phyloP scores from a whole-genome alignment of 1,139 yeast genomes.

The Yamadazyma epiphylla region DNA sequence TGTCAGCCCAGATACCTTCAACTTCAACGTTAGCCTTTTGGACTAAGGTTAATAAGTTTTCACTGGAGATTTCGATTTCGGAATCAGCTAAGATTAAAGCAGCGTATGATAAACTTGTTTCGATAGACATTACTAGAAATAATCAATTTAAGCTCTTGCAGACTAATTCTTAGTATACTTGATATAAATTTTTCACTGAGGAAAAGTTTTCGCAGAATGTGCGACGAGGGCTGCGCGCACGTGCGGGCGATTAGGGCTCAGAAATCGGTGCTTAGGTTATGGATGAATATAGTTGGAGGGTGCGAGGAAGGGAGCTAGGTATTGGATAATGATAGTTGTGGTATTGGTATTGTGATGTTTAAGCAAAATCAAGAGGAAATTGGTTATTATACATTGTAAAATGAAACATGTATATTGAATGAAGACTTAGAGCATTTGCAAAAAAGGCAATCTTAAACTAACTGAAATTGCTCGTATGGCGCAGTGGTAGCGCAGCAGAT shows the following conservation, averaged over 20 bases:
- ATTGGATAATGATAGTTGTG: too few species aligned
- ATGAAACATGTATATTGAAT: too few species aligned
- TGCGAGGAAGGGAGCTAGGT: too few species aligned
- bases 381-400: too few species aligned
- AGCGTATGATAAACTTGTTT: slow-evolving; percentile 84
- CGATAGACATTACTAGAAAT: slow-evolving; percentile 67
- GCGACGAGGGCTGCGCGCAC: background rate
- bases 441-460: too few species aligned
- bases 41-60: slow-evolving; percentile 68
- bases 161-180: slow-evolving; percentile 58
- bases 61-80: slow-evolving; percentile 73
- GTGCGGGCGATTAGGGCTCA: slow-evolving; percentile 2
- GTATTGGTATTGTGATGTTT: too few species aligned
- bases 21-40: slow-evolving; percentile 45
- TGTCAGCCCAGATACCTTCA: slow-evolving; percentile 72
- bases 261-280: too few species aligned
- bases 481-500: slow-evolving; percentile 93
- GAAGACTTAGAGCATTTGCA: too few species aligned
- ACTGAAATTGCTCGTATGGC: slow-evolving; percentile 21
- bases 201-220: background rate
- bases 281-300: too few species aligned
- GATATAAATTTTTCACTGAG: slow-evolving; percentile 4
- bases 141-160: slow-evolving; percentile 51
- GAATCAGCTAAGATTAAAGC: slow-evolving; percentile 85
- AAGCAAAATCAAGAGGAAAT: too few species aligned